Conservation (phyloP, 768 basidiomycete genomes). For the Lentinula sp. region DNA sequence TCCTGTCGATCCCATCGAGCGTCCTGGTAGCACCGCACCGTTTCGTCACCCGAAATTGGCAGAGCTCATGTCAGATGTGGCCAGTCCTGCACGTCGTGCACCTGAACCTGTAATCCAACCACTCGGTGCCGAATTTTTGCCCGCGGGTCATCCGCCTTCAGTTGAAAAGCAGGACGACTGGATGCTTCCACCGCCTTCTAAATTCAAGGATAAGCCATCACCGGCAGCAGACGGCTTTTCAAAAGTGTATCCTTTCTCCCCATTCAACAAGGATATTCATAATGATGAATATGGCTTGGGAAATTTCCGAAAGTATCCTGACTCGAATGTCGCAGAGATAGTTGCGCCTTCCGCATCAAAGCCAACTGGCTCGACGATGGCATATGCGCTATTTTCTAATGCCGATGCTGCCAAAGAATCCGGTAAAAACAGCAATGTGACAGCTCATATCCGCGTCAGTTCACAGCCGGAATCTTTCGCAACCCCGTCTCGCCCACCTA, state of each 20-base stretch:
- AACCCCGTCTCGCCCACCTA: not conserved
- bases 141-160: not conserved
- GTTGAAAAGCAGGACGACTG: not conserved
- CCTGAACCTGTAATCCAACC: constrained; percentile 1
- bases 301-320: not conserved
- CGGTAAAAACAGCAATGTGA: not conserved
- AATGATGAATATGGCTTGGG: not conserved
- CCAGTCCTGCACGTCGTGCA: not conserved
- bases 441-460: not conserved
- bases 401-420: not conserved
- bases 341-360: not conserved
- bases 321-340: not conserved
- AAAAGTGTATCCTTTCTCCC: not conserved
- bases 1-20: not conserved
- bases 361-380: not conserved
- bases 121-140: not conserved
- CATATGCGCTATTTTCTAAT: not conserved
- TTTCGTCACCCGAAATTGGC: constrained; percentile 20
- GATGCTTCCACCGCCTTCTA: not conserved
- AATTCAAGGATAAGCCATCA: not conserved
- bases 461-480: constrained; percentile 1
- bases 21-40: not conserved
- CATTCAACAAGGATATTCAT: not conserved
- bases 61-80: constrained; percentile 23
- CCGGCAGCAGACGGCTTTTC: not conserved